Percentiles rank a stretch among this genome's conserved stretches.
Conservation (phyloP, 2,329 filamentous ascomycete genomes). For the Aspergillus transmontanensis region DNA sequence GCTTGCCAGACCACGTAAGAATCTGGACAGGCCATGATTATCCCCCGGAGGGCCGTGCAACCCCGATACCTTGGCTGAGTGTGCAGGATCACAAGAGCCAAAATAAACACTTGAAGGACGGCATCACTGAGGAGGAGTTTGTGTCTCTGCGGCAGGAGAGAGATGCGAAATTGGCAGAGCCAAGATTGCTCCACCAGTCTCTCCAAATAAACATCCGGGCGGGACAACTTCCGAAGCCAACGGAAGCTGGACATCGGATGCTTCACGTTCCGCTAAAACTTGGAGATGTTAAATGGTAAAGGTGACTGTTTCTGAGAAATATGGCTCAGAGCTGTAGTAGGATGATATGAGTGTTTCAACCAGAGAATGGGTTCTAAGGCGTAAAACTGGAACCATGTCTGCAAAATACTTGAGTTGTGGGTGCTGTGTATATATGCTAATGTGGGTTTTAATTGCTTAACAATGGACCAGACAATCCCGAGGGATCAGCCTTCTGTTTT, state of each 20-base stretch:
- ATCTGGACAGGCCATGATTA: slow-evolving; percentile 62
- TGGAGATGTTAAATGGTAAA: slow-evolving; percentile 26
- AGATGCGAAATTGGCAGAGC: slow-evolving; percentile 48
- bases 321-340: background rate
- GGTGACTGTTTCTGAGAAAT: background rate
- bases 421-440: background rate
- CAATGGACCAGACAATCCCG: background rate
- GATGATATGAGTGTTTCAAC: background rate
- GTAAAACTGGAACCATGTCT: background rate
- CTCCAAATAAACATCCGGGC: slow-evolving; percentile 58
- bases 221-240: slow-evolving; percentile 44
- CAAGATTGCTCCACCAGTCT: slow-evolving; percentile 53
- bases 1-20: slow-evolving; percentile 47
- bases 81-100: slow-evolving; percentile 50
- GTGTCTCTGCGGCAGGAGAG: slow-evolving; percentile 47
- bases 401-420: too few relatives aligned
- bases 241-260: slow-evolving; percentile 28
- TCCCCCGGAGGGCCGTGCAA: slow-evolving; percentile 40
- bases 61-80: slow-evolving; percentile 46
- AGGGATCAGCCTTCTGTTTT: background rate
- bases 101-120: slow-evolving; percentile 54
- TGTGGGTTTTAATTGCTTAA: background rate
- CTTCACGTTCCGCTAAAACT: slow-evolving; percentile 35
- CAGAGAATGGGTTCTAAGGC: background rate
- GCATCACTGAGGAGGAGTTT: slow-evolving; percentile 48